Conservation (phyloP, 352 stramenopile species). For the Hyaloperonospora brassicae region DNA sequence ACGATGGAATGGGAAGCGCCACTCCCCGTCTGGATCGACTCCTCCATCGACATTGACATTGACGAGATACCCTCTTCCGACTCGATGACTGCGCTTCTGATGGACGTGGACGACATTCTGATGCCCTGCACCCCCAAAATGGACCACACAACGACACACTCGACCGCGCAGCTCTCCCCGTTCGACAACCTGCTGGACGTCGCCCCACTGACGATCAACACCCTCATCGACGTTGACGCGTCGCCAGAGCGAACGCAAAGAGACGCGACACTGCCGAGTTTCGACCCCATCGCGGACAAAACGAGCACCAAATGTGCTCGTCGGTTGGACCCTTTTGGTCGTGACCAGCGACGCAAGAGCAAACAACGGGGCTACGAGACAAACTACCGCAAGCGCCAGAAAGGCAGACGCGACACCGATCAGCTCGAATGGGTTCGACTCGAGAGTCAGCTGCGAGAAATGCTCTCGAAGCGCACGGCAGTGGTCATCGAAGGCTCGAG, state of each 20-base stretch:
- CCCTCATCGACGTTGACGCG: constrained; percentile 4
- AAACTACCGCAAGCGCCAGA: constrained; percentile 22
- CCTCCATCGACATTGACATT: constrained; percentile 18
- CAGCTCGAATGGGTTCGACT: constrained; percentile 21
- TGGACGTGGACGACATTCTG: constrained; percentile 2
- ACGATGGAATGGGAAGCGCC: constrained; percentile 22
- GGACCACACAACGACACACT: constrained; percentile 6
- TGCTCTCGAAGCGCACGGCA: constrained; percentile 22
- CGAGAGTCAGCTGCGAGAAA: constrained; percentile 14
- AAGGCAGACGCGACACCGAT: constrained; percentile 8
- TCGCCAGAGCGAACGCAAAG: constrained; percentile 2
- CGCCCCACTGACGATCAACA: constrained; percentile 4
- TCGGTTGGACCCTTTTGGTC: constrained; percentile 10
- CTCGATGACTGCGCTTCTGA: constrained; percentile 4
- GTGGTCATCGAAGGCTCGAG: constrained; percentile 1
- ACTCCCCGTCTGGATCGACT: constrained; percentile 25
- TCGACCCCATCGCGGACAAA: constrained; percentile 14
- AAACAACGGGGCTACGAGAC: constrained; percentile 35
- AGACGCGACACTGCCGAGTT: neutral
- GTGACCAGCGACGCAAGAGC: constrained; percentile 22
- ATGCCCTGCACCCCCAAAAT: constrained; percentile 6
- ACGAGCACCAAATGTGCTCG: constrained; percentile 9
- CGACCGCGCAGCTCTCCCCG: constrained; percentile 1
- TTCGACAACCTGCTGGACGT: constrained; percentile 2
- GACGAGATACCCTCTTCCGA: constrained; percentile 14